phyloP scores from a whole-genome alignment of 441 rosid genomes.

The Pelargonium cotyledonis region DNA sequence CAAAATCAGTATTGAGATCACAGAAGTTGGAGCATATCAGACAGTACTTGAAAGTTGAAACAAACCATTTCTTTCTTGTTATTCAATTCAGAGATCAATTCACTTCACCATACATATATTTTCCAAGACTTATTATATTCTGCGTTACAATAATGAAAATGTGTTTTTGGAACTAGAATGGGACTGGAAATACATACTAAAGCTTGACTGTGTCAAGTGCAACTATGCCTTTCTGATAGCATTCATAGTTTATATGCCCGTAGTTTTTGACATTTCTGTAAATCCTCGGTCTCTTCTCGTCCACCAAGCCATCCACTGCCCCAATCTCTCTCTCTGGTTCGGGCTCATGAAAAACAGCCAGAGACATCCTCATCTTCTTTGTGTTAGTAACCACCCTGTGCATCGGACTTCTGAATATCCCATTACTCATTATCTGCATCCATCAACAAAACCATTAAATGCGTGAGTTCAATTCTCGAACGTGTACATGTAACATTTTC shows the following conservation, averaged over 20 bases:
- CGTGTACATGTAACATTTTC: too few species aligned
- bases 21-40: not conserved
- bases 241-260: constrained; percentile 33
- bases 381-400: constrained; percentile 24
- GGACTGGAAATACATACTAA: not conserved
- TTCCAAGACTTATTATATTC: not conserved
- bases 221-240: constrained; percentile 43
- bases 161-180: too few species aligned
- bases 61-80: not conserved
- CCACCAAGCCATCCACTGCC: constrained; percentile 17
- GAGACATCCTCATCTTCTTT: constrained; percentile 13
- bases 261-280: constrained; percentile 40
- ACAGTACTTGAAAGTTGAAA: not conserved
- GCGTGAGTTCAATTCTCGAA: too few species aligned
- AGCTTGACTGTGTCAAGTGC: constrained; percentile 36
- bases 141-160: not conserved
- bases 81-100: not conserved
- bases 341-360: constrained; percentile 19
- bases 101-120: not conserved
- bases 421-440: constrained; percentile 28
- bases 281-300: constrained; percentile 22
- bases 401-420: constrained; percentile 22
- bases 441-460: not conserved
- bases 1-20: too few species aligned
- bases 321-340: constrained; percentile 26